Base-by-base conservation (phyloP, 2,329 filamentous ascomycete species). In the Alternaria ethzedia region DNA sequence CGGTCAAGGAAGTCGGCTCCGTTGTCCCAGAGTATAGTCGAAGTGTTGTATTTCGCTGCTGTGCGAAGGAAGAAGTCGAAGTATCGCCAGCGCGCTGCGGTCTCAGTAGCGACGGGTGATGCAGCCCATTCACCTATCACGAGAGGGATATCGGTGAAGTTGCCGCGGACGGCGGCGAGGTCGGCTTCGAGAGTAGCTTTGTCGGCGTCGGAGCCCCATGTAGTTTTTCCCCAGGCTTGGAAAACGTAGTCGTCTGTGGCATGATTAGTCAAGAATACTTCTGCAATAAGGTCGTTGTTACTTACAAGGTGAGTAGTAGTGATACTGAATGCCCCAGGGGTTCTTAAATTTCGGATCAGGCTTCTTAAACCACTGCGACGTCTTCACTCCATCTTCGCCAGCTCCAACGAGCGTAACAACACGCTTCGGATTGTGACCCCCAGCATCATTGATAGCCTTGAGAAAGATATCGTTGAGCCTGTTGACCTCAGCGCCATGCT, bases 311-410 rank as follows among this genome's bases (percentile, higher is more conserved):
- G 82, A 83, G 76, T 89, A 89, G 75, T 88, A 89, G 70, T 89
- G 88, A 71, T 87, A 88, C 71, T 89, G 87, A 28, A 89, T 81
- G 0, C 84, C 86, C 82, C 86, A 89, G 0, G 87, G 87, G 61
- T 87, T 87, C 12, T 82, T 82, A 44, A 84, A 85, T 57, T 73
- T 77, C 5, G 66, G 47, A 28, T 83, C 82, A 0, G 85, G 85
- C 10, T 77, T 77, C 62, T 83, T 75, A 68, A 89, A 89, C 82
- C 83, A 88, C 63, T 86, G 76, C 2, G 80, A 82, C 3, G 86
- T 88, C 73, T 87, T 86, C 12, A 79, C 70, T 13, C 81, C 81
- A 70, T 88, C 86, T 75, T 86, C 81, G 7, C 81, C 80, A 3
- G 82, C 81, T 5, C 86, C 86, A 4, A 84, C 84, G 6, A 89